phyloP scores from a whole-genome alignment of 345 rosid species.

The Hibiscus mutabilis region DNA sequence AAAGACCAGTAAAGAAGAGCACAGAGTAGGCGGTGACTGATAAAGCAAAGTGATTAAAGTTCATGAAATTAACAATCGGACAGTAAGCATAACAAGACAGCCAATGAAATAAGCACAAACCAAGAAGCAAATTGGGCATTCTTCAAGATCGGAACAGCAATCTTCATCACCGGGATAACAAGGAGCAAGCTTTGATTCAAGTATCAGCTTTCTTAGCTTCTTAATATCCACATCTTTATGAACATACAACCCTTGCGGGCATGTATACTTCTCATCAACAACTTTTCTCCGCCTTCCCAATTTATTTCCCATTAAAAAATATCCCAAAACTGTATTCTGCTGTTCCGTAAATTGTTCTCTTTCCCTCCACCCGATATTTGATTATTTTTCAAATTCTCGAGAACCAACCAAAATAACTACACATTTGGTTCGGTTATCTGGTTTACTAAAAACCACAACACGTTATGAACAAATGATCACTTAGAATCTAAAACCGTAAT shows the following conservation, averaged over 20 bases:
- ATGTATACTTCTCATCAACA: slow-evolving; percentile 83
- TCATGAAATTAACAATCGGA: background rate
- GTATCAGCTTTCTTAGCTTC: slow-evolving; percentile 90
- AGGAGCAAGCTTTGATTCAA: slow-evolving; percentile 95
- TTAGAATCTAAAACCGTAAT: slow-evolving; percentile 13
- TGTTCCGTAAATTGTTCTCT: background rate
- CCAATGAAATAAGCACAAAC: slow-evolving; percentile 34
- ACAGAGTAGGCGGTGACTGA: background rate
- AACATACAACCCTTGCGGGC: slow-evolving; percentile 86
- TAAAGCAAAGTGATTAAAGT: background rate
- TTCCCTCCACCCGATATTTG: background rate
- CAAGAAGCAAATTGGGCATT: slow-evolving; percentile 97
- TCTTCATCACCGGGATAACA: slow-evolving; percentile 96
- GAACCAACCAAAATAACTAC: slow-evolving; percentile 7
- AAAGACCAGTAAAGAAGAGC: background rate
- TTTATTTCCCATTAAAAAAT: slow-evolving; percentile 81
- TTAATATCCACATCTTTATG: slow-evolving; percentile 92
- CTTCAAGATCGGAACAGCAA: slow-evolving; percentile 67
- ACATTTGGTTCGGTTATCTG: slow-evolving; percentile 12
- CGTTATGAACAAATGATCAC: background rate
- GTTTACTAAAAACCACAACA: background rate
- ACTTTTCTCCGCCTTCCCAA: slow-evolving; percentile 79
- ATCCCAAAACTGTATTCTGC: background rate
- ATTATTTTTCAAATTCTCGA: slow-evolving; percentile 9
- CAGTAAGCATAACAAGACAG: slow-evolving; percentile 1